Conservation (phyloP, 257 asterid genomes). For the Solanum chilense region DNA sequence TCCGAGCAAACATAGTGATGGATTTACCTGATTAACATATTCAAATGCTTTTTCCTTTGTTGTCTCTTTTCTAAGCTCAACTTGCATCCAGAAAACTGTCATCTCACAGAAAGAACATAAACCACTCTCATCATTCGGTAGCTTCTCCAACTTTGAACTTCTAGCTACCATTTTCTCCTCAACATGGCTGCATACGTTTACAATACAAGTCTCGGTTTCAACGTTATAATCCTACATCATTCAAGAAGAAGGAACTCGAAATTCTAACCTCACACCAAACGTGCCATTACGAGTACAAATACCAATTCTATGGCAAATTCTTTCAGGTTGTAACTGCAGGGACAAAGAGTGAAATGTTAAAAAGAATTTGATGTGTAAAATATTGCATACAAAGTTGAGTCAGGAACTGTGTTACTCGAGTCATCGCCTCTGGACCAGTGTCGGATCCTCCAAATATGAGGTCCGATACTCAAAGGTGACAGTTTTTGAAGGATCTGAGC, state of each 20-base stretch:
- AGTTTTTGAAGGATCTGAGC: background rate
- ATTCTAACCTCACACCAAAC: background rate
- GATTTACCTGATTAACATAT: conserved; percentile 11
- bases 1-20: background rate
- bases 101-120: conserved; percentile 18
- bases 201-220: background rate
- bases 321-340: conserved; percentile 10
- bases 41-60: conserved; percentile 11
- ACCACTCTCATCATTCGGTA: background rate
- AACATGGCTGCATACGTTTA: background rate
- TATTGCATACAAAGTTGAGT: background rate
- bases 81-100: conserved; percentile 27
- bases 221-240: background rate
- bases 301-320: conserved; percentile 7
- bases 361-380: background rate
- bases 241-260: background rate
- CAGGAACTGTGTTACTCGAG: background rate
- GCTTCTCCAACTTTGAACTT: background rate
- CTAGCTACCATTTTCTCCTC: background rate
- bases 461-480: background rate
- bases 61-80: conserved; percentile 12
- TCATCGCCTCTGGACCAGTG: background rate
- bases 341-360: background rate
- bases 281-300: conserved; percentile 4
- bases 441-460: background rate